Percentiles rank a stretch among this genome's conserved stretches.
Evolutionary conservation across 345 rosid genomes (phyloP).

Genomic region (Orychophragmus violaceus): DNA sequence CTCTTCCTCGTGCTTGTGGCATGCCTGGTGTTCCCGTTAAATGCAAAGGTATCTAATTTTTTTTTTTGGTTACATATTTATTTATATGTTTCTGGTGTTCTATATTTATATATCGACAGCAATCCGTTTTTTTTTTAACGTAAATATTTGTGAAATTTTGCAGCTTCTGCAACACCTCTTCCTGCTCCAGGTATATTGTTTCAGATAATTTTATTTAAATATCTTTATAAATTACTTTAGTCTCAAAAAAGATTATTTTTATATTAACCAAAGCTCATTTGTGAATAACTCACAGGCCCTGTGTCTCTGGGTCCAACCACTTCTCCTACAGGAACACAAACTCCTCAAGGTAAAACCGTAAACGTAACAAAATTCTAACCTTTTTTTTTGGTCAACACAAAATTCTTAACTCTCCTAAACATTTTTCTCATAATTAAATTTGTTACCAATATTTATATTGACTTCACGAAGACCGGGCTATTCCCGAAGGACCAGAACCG

Average conservation of each 20-base stretch:
- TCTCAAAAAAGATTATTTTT: background rate
- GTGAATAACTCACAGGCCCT: conserved; percentile 41
- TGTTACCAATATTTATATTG: background rate
- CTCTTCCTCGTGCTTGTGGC: conserved; percentile 74
- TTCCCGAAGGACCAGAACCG: background rate
- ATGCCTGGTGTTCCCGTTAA: conserved; percentile 50
- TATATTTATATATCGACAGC: background rate
- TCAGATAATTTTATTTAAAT: background rate
- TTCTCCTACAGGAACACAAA: conserved; percentile 42
- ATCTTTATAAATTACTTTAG: background rate
- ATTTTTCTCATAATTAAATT: background rate
- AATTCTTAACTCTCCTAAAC: background rate
- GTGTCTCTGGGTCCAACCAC: conserved; percentile 39
- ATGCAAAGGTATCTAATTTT: conserved; percentile 53
- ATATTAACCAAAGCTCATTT: background rate
- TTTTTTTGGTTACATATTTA: background rate
- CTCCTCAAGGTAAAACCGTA: conserved; percentile 13
- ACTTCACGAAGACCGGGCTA: background rate
- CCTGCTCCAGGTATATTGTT: conserved; percentile 67
- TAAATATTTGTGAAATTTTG: conserved; percentile 15
- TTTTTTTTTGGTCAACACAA: no score
- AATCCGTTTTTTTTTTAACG: background rate
- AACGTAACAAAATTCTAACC: background rate
- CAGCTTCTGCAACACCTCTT: conserved; percentile 53
- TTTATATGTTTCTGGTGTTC: background rate